Base-by-base conservation (phyloP, 2,329 filamentous ascomycete species). In the Sporothrix inflata region DNA sequence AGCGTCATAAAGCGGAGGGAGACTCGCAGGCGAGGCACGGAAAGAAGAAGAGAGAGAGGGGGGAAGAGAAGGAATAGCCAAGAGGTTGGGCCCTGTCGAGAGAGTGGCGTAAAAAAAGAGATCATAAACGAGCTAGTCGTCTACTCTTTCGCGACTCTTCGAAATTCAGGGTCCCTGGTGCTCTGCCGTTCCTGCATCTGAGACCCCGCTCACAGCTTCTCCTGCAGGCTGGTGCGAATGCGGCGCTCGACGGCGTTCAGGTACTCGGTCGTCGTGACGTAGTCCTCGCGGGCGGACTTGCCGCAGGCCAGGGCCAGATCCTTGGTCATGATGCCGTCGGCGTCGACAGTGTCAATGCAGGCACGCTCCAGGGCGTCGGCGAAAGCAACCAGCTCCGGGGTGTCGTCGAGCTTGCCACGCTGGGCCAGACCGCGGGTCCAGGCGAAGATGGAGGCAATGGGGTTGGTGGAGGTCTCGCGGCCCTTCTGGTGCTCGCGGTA, bases 401-500 rank as follows among this genome's bases (percentile, higher is more conserved):
- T 98, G 70, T 89, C 85, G 83, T 99, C 96, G 76, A 99, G 90
- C 85, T 93, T 92, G 78, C 96, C 96, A 78, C 96, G 93, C 88
- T 98, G 96, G 77, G 93, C 85, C 65, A 99, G 89, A 79, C 96
- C 96, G 73, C 96, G 92, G 74, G 96, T 98, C 96, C 96, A 99
- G 79, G 96, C 96, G 83, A 98, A 99, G 86, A 99, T 98, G 81
- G 94, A 97, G 75, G 96, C 96, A 79, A 98, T 98, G 74, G 96
- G 96, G 90, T 99, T 98, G 77, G 96, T 99, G 60, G 94, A 97
- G 72, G 96, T 99, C 85, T 97, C 94, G 78, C 91, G 91, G 81
- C 96, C 96, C 88, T 98, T 98, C 85, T 98, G 96, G 88, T 98
- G 93, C 87, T 98, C 95, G 81, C 96, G 94, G 90, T 94, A 98